These are phyloP conservation scores for Batrachochytrium dendrobatidis DNA, from an alignment of 371 early-diverging fungal genomes.

Conservation along the genomic window DNA sequence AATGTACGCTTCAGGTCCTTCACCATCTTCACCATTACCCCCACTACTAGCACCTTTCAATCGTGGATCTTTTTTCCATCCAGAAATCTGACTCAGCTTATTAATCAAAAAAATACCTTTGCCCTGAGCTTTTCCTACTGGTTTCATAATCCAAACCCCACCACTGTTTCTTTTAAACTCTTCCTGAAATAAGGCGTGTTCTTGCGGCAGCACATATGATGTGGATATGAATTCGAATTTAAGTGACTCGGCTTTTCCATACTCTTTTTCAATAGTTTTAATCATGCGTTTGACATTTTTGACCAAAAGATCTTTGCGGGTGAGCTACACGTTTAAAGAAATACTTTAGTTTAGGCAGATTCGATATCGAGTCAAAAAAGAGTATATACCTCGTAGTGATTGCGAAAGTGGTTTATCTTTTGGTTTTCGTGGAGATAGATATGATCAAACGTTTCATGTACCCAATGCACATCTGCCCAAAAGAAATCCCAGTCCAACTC, in stretches of 20 bases:
- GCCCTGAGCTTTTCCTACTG: slow-evolving; percentile 54
- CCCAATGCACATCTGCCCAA: slow-evolving; percentile 56
- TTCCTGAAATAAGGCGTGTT: slow-evolving; percentile 53
- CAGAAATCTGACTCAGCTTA: slow-evolving; percentile 42
- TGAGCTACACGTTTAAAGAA: slow-evolving; percentile 26
- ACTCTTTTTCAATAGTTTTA: slow-evolving; percentile 43
- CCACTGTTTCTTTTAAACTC: slow-evolving; percentile 49
- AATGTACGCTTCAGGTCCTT: slow-evolving; percentile 54
- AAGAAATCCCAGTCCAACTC: slow-evolving; percentile 52
- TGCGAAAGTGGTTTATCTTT: slow-evolving; percentile 51
- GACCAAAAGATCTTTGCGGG: slow-evolving; percentile 52
- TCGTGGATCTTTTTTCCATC: slow-evolving; percentile 45
- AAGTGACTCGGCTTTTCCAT: slow-evolving; percentile 40
- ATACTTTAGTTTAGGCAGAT: neutral
- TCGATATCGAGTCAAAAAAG: neutral
- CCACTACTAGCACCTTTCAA: slow-evolving; percentile 12
- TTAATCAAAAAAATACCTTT: slow-evolving; percentile 57
- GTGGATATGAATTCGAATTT: slow-evolving; percentile 48
- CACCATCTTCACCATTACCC: slow-evolving; percentile 18
- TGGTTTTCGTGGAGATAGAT: slow-evolving; percentile 45
- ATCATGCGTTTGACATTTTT: slow-evolving; percentile 56
- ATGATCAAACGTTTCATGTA: slow-evolving; percentile 50
- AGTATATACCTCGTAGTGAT: slow-evolving; percentile 47
- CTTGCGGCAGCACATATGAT: slow-evolving; percentile 48
- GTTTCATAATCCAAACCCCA: slow-evolving; percentile 56